phyloP scores from a whole-genome alignment of 1,284 basidiomycete genomes.

The Heterobasidion occidentale region DNA sequence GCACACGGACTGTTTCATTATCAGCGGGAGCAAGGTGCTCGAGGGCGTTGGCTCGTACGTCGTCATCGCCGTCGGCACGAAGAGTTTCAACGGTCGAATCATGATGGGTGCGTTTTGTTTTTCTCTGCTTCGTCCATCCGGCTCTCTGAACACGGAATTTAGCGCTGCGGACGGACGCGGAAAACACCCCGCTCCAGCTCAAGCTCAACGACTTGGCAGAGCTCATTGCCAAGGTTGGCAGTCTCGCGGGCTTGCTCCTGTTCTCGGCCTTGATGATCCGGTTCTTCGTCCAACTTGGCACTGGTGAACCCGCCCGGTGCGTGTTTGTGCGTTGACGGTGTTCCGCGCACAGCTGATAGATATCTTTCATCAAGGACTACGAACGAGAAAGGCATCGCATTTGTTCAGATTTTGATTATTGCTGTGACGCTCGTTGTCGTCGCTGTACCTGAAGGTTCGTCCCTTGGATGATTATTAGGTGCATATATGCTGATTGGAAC shows the following conservation, averaged over 20 bases:
- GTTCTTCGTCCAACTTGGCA: slow-evolving; percentile 85
- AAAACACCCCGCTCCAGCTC: slow-evolving; percentile 88
- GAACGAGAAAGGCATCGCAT: slow-evolving; percentile 83
- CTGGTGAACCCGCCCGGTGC: slow-evolving; percentile 35
- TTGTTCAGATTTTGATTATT: slow-evolving; percentile 93
- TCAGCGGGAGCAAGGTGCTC: slow-evolving; percentile 91
- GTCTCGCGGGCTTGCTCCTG: slow-evolving; percentile 74
- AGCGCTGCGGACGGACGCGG: slow-evolving; percentile 77
- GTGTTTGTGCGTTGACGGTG: slow-evolving; percentile 19
- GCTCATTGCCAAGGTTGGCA: slow-evolving; percentile 88
- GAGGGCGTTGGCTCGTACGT: slow-evolving; percentile 95
- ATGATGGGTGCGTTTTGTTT: slow-evolving; percentile 73
- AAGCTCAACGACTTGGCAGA: slow-evolving; percentile 93
- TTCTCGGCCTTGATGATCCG: slow-evolving; percentile 88
- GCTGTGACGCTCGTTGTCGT: slow-evolving; percentile 94
- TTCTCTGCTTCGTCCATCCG: background rate
- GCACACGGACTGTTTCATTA: slow-evolving; percentile 89
- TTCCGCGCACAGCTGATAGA: slow-evolving; percentile 1
- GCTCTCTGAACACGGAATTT: slow-evolving; percentile 1
- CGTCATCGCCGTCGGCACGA: slow-evolving; percentile 86
- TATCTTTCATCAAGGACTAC: slow-evolving; percentile 39
- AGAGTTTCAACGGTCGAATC: slow-evolving; percentile 92
- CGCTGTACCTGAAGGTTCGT: slow-evolving; percentile 87
- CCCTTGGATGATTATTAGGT: background rate
- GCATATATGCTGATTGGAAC: slow-evolving; percentile 8